phyloP scores from a whole-genome alignment of 2,329 filamentous ascomycete species.

The Exophiala aquamarina region DNA sequence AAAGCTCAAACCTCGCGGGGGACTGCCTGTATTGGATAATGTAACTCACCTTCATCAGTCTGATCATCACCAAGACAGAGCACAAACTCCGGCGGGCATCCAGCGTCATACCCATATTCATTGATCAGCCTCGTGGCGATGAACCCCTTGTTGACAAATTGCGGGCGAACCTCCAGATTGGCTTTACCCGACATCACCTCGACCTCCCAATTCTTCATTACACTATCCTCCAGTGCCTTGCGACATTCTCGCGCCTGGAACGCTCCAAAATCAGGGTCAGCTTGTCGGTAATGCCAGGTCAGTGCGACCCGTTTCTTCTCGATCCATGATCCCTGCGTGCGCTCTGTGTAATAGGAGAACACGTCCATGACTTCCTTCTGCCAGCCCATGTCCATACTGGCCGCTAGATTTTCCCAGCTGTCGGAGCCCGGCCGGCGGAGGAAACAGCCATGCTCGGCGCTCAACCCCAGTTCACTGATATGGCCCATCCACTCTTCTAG shows the following conservation, averaged over 20 bases:
- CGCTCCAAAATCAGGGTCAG: constrained; percentile 79
- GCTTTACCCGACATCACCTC: constrained; percentile 97
- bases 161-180: constrained; percentile 93
- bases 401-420: constrained; percentile 86
- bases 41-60: constrained; percentile 81
- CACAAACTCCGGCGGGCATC: constrained; percentile 74
- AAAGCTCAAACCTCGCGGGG: no score
- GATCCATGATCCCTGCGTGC: constrained; percentile 84
- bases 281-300: constrained; percentile 95
- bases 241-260: constrained; percentile 81
- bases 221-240: constrained; percentile 73
- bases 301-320: constrained; percentile 92
- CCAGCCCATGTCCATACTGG: constrained; percentile 88
- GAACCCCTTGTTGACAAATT: constrained; percentile 96
- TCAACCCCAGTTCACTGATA: constrained; percentile 84
- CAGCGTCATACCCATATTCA: constrained; percentile 60
- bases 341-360: constrained; percentile 86
- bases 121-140: constrained; percentile 82
- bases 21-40: no score
- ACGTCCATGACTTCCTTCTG: constrained; percentile 78
- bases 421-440: constrained; percentile 75
- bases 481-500: constrained; percentile 89
- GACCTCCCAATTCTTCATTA: constrained; percentile 79
- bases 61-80: constrained; percentile 93
- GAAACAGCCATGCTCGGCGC: constrained; percentile 95